Base-by-base conservation (phyloP, 805 yeast genomes). In the Lachancea fermentati region DNA sequence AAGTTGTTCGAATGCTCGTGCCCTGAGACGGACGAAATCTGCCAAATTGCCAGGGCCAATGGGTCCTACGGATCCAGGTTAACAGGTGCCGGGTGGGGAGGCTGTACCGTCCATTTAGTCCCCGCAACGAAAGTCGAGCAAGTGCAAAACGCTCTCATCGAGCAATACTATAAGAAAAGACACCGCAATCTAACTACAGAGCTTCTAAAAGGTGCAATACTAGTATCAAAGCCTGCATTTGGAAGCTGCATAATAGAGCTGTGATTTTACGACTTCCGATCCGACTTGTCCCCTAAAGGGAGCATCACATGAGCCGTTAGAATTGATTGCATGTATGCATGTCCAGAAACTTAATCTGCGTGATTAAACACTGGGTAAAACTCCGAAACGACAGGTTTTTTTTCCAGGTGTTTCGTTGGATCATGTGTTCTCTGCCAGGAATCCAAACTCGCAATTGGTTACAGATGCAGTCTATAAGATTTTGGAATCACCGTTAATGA, bases 31-130 rank as follows among this genome's bases (percentile, higher is more conserved):
- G 75, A 80, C 41, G 57, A 61, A 9, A 57, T 81, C 30, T 76
- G 82, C 51, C 40, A 53, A 6, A 71, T 81, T 37, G 86, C 85
- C 3, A 55, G 65, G 30, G 54, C 47, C 2, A 68, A 72, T 44
- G 88, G 87, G 3, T 67, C 85, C 1, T 67, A 60, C 43, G 88
- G 88, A 13, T 76, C 85, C 1, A 68, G 89, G 40, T 70, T 79
- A n/a, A 81, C 88, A 7, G 89, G 88, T 19, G 88, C 89, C 14
- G 89, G 89, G 3, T 81, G 79, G 72, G 88, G 88, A 25, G 88
- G 88, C 4, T 76, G 80, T 22, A 69, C 82, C 0, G 82, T 81
- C n/a, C 85, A 80, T 54, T 60, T 81, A 41, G 75, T 81, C 8
- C 51, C 60, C 4, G 43, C 42, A 5, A 42, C 43, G 4, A 47